These are phyloP conservation scores for Suillus weaverae DNA, from an alignment of 768 basidiomycete species.

Conservation along the genomic window DNA sequence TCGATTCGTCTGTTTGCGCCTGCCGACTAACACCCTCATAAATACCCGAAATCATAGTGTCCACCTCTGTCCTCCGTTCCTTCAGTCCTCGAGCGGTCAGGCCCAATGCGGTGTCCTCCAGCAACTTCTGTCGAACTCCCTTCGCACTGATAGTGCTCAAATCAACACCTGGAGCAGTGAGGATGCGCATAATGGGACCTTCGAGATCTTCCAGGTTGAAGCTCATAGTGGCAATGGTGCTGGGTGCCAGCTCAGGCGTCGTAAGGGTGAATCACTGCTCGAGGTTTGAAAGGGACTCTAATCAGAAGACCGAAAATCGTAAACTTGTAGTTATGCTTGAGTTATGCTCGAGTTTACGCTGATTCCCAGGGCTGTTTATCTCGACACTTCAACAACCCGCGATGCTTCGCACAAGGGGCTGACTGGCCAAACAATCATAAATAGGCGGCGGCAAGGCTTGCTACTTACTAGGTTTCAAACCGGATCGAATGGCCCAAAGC, in stretches of 20 bases:
- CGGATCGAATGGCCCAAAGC: not conserved
- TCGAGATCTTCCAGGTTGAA: slow-evolving; percentile 57
- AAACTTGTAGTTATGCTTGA: not conserved
- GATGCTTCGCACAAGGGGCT: not conserved
- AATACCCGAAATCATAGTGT: slow-evolving; percentile 64
- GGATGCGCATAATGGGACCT: slow-evolving; percentile 64
- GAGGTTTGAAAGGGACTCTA: not conserved
- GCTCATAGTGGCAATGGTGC: slow-evolving; percentile 38
- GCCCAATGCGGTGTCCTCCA: slow-evolving; percentile 45
- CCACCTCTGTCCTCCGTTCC: slow-evolving; percentile 65
- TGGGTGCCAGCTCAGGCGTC: slow-evolving; percentile 3
- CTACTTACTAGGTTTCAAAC: not conserved
- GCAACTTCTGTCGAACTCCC: slow-evolving; percentile 76
- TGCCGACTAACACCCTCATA: slow-evolving; percentile 57
- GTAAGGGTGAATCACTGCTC: not conserved
- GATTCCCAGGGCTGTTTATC: slow-evolving; percentile 7
- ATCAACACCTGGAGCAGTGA: slow-evolving; percentile 76
- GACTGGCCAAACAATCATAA: not conserved
- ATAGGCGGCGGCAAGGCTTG: not conserved
- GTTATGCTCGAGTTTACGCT: not conserved
- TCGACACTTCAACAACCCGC: slow-evolving; percentile 1
- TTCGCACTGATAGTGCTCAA: slow-evolving; percentile 83
- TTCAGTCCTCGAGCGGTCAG: slow-evolving; percentile 63
- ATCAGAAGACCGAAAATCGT: not conserved
- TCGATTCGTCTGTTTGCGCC: slow-evolving; percentile 24